Base-by-base conservation (phyloP, 441 rosid species). In the Breynia disticha region DNA sequence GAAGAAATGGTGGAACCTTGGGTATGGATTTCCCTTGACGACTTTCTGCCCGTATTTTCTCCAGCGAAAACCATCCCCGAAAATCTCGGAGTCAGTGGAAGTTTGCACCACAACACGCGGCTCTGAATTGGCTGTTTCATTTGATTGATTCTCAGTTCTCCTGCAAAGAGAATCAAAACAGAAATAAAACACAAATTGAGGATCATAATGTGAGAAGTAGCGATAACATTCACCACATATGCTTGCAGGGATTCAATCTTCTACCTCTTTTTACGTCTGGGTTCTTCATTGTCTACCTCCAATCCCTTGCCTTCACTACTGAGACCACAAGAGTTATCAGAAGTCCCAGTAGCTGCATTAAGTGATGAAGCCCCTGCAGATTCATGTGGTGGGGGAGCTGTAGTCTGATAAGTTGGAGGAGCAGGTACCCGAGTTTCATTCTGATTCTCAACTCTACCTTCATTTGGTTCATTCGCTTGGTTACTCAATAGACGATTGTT, bases 1-100 rank as follows among this genome's bases (percentile, higher is more conserved):
- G 44, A 41, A 41, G n/a, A 11, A 41, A 41, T 0, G 44, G 9
- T 41, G 44, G 44, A 41, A 85, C 95, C 95, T 86, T 38, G 98
- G 98, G 76, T 80, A 80, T 16, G 85, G 77, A 63, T 86, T 90
- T 65, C 96, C 96, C 70, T 84, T 90, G 48, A 90, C 98, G 51
- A 80, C 85, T 68, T 91, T 91, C 69, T 88, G 97, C 59, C 98
- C 98, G n/a, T 91, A 91, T 57, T 91, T 91, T 69, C 98, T 82
- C 98, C 98, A 91, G 46, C 88, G 89, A 69, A 91, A 91, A 41
- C 98, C 97, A 59, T 91, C 98, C 16, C 86, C 86, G 20, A 78
- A 65, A 38, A 76, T 73, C 60, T 86, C 95, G 17, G 84, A 62
- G 50, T 86, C 96, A 2, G 73, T 71, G 8, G 88, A 76, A 21